A percentile compares a stretch with the other conserved stretches of the same genome.
Evolutionary conservation across 2,329 filamentous ascomycete genomes (phyloP).

Genomic region (Ophiocordyceps robertsii): DNA sequence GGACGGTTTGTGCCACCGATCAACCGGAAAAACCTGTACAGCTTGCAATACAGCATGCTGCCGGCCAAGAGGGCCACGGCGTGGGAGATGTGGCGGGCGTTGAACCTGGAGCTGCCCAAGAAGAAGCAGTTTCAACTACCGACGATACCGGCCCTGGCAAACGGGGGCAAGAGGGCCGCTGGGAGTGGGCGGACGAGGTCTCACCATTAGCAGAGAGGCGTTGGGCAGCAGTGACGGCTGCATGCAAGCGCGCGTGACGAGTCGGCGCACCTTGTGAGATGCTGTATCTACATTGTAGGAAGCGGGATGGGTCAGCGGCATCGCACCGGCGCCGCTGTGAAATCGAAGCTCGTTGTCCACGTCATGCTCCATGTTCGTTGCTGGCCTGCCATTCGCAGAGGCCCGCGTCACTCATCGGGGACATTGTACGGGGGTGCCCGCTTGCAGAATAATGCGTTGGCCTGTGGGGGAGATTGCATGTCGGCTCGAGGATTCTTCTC

Average conservation of each 20-base stretch:
- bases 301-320: no score
- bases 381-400: no score
- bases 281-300: no score
- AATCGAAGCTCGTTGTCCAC: neutral
- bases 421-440: no score
- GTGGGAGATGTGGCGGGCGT: constrained; percentile 68
- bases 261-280: no score
- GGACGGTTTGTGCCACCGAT: constrained; percentile 92
- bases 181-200: constrained; percentile 14
- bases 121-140: constrained; percentile 27
- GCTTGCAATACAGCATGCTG: constrained; percentile 94
- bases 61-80: constrained; percentile 70
- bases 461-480: no score
- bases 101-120: constrained; percentile 38
- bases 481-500: no score
- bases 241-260: no score
- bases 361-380: neutral
- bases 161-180: constrained; percentile 15
- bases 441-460: no score
- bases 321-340: no score
- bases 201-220: constrained; percentile 2
- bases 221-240: neutral
- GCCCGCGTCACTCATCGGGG: no score
- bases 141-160: constrained; percentile 18
- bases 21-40: constrained; percentile 87